phyloP scores from a whole-genome alignment of 2,329 filamentous ascomycete species.

The Dothistroma pini region DNA sequence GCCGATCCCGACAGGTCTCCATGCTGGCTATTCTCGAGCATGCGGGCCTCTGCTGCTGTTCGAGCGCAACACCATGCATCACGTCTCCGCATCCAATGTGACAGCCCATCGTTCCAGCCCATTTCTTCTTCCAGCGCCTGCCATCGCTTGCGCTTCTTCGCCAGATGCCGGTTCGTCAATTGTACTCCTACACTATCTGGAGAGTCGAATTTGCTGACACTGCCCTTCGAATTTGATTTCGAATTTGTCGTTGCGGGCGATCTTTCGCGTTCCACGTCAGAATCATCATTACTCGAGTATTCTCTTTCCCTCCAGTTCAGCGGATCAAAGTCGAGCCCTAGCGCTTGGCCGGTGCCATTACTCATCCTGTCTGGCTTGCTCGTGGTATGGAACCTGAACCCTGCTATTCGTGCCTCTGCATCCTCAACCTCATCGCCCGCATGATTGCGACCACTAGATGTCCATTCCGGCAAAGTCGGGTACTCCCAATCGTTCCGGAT shows the following conservation, averaged over 20 bases:
- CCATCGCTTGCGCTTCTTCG: constrained; percentile 39
- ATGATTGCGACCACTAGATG: constrained; percentile 14
- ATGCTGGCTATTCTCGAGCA: background rate
- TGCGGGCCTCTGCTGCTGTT: constrained; percentile 41
- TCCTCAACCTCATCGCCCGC: constrained; percentile 17
- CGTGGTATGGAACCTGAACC: constrained; percentile 30
- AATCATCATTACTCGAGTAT: constrained; percentile 35
- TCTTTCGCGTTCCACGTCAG: constrained; percentile 25
- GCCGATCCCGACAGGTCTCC: constrained; percentile 1
- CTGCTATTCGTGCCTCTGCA: constrained; percentile 25
- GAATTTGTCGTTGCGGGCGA: constrained; percentile 6
- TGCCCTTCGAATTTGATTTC: constrained; percentile 15
- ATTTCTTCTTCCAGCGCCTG: constrained; percentile 42
- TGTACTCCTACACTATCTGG: constrained; percentile 44
- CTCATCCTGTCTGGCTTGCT: constrained; percentile 5
- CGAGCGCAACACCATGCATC: constrained; percentile 82
- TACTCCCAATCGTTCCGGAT: constrained; percentile 47
- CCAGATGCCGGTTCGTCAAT: constrained; percentile 27
- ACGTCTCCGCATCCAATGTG: constrained; percentile 72
- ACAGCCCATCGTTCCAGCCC: constrained; percentile 73
- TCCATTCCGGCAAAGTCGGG: constrained; percentile 33
- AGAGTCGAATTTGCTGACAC: constrained; percentile 42
- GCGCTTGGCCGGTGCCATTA: constrained; percentile 1
- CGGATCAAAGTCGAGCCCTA: constrained; percentile 34
- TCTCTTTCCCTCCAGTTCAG: constrained; percentile 44